Conservation (phyloP, 352 stramenopile species). For the Phytophthora fragariae region DNA sequence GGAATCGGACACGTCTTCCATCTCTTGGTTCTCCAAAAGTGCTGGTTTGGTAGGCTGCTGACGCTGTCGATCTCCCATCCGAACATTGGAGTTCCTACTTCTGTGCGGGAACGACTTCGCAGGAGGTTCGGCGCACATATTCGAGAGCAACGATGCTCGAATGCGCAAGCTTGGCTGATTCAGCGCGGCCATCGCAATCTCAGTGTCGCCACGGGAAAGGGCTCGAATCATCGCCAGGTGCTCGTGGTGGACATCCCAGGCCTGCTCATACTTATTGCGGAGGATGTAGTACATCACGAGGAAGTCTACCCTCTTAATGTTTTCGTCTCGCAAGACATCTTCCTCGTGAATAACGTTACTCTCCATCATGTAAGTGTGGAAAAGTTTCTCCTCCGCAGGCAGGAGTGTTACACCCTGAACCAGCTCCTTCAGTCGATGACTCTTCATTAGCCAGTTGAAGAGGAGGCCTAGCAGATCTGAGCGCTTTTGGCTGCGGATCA, state of each 20-base stretch:
- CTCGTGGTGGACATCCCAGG: conserved; percentile 80
- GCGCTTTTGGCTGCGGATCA: conserved; percentile 67
- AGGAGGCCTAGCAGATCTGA: conserved; percentile 67
- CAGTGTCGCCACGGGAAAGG: conserved; percentile 64
- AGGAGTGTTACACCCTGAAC: conserved; percentile 70
- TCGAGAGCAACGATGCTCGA: conserved; percentile 63
- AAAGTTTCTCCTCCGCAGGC: conserved; percentile 58
- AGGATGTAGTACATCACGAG: conserved; percentile 89
- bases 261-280: conserved; percentile 72
- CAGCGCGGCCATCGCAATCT: conserved; percentile 63
- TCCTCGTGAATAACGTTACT: conserved; percentile 50
- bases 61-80: conserved; percentile 41
- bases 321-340: conserved; percentile 70
- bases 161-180: conserved; percentile 75
- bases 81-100: conserved; percentile 40
- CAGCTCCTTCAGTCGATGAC: conserved; percentile 75
- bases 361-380: conserved; percentile 85
- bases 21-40: conserved; percentile 48
- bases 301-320: conserved; percentile 78
- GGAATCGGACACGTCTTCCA: conserved; percentile 46
- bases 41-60: conserved; percentile 22
- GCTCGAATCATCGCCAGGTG: conserved; percentile 78
- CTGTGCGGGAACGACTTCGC: conserved; percentile 42
- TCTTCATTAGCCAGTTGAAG: conserved; percentile 80
- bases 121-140: conserved; percentile 71